Percentiles rank a stretch among this genome's conserved stretches.
Evolutionary conservation across 208 protist genomes (phyloP).

Genomic region (Acanthamoeba royreba): DNA sequence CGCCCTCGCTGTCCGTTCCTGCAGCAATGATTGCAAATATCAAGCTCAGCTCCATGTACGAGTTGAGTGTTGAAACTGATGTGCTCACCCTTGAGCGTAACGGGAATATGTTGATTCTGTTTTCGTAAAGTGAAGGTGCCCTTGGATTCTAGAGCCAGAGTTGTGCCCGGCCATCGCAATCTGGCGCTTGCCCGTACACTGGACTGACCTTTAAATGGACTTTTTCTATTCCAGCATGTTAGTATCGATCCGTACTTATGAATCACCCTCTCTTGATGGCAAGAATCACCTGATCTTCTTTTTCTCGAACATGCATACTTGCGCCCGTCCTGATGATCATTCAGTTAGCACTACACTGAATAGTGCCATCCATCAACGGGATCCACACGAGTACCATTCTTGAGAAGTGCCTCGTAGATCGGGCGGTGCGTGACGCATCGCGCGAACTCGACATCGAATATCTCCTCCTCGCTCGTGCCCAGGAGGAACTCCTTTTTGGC

Average conservation of each 20-base stretch:
- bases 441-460: constrained; percentile 6
- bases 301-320: not conserved
- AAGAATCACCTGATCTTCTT: no score
- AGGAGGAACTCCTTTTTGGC: not conserved
- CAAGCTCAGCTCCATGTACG: no score
- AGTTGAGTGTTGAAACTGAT: no score
- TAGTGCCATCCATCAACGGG: no score
- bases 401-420: constrained; percentile 29
- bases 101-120: not conserved
- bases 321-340: not conserved
- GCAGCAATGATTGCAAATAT: not conserved
- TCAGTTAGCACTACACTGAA: no score
- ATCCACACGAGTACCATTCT: not conserved
- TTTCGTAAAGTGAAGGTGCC: not conserved
- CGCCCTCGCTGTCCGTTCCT: not conserved
- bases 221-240: not conserved
- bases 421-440: constrained; percentile 28
- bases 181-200: not conserved
- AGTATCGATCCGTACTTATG: not conserved
- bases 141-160: not conserved
- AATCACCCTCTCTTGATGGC: not conserved
- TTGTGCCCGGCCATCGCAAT: not conserved
- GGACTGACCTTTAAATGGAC: not conserved
- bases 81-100: not conserved
- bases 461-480: not conserved